Evolutionary conservation across 306 rosid species (phyloP).

Genomic region (Cucurbita ficifolia): DNA sequence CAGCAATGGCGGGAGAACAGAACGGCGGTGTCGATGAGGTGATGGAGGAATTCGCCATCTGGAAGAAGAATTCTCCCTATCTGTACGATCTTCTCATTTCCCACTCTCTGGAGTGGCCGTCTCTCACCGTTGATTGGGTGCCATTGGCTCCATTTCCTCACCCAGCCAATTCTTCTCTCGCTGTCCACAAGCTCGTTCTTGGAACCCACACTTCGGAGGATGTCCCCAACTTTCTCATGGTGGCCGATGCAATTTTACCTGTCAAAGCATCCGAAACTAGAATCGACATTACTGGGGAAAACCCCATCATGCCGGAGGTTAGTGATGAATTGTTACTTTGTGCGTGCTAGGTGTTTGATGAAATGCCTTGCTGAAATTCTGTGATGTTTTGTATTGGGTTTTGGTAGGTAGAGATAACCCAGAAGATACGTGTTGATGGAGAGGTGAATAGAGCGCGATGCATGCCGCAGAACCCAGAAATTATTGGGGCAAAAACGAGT

Average conservation of each 20-base stretch:
- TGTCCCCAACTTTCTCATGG: conserved; percentile 57
- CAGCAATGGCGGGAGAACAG: background rate
- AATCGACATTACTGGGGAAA: conserved; percentile 8
- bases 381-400: background rate
- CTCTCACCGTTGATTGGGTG: conserved; percentile 76
- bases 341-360: conserved; percentile 24
- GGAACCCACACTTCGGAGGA: conserved; percentile 75
- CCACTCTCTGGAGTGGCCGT: conserved; percentile 82
- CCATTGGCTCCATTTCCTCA: conserved; percentile 29
- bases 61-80: conserved; percentile 77
- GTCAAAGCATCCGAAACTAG: conserved; percentile 14
- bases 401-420: conserved; percentile 46
- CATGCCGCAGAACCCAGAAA: conserved; percentile 58
- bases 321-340: background rate
- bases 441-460: conserved; percentile 84
- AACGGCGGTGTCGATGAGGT: background rate
- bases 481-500: conserved; percentile 71
- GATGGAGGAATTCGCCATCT: conserved; percentile 58
- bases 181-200: conserved; percentile 45
- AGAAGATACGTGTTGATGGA: conserved; percentile 61
- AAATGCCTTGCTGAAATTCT: conserved; percentile 5
- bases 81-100: conserved; percentile 67
- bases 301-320: conserved; percentile 50
- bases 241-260: conserved; percentile 60
- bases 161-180: conserved; percentile 34